Evolutionary conservation across 1,284 basidiomycete genomes (phyloP), one percentile per base, ranked within the genome.

Genomic region (Golubevia pallescens): DNA sequence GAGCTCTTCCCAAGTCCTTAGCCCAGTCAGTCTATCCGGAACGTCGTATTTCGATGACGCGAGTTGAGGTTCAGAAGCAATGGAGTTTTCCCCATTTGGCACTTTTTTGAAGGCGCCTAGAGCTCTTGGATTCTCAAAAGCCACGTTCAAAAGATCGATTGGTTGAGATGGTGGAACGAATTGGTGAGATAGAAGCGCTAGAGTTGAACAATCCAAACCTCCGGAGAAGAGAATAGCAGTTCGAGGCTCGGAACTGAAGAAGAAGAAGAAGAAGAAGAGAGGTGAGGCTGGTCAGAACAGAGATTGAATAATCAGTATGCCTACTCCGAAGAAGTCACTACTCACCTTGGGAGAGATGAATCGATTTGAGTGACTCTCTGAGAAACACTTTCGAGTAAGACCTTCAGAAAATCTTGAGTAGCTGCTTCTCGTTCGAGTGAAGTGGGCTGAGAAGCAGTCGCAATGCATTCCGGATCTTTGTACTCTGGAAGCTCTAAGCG

Each of bases 141-240:
- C 94, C 2, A 99, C 95, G 77, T 98, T 99, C 21, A 99, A 87
- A 0, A 99, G 87, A 78, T 99, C 96, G 63, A 99, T 95, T 0
- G 94, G 91, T 65, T 84, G 73, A 2, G 54, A 81, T 94, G 93
- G 51, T 89, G 76, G 70, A 2, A 80, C 57, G 63, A 68, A 63
- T 3, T 61, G 59, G 77, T 95, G 90, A 0, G 93, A 92, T 0
- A 98, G 87, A 70, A 90, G 91, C 0, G 95, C 91, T 1, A 98
- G 78, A 23, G 94, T 88, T 0, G 95, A 92, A 16, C 92, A 98
- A 81, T 99, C 96, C 38, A 99, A 93, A 0, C 96, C 96, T 23
- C 96, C 96, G 20, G 95, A 97, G 86, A 99, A 99, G 3, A 99
- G 88, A 5, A 99, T 88, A 2, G 93, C 94, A 0, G 97, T 88